Base-by-base conservation (phyloP, 306 rosid genomes). In the Cucumis melo region DNA sequence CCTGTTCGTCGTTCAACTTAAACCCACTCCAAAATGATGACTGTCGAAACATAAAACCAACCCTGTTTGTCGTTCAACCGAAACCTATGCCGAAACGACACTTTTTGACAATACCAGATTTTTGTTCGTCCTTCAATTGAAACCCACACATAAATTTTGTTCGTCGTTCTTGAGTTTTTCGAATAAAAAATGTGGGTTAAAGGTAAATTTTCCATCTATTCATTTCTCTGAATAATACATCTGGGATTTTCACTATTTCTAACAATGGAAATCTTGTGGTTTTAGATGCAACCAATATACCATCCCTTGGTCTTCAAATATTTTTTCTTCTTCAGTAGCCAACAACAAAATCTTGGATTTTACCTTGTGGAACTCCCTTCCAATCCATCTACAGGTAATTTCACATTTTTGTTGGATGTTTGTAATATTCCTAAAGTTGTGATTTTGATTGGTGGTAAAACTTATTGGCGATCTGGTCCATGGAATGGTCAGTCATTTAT, bases 261-360 rank as follows among this genome's bases (percentile, higher is more conserved):
- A 10, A 75, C 5, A 42, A 80, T 53, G 83, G 83, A 7, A 14
- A 75, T 54, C 72, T 80, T 1, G 83, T 75, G 3, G 51, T 80
- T 2, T 57, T 86, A 41, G 68, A 88, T 53, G 67, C 85, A 10
- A 5, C 2, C 20, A 32, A 80, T 54, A n/a, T n/a, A 39, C 32
- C 66, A 27, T 27, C 53, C 77, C 11, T 5, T 66, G 89, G 89
- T 85, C 86, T 54, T 53, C 89, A 7, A 64, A 64, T 38, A 21
- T 64, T 17, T 77, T n/a, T n/a, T 6, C 56, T 14, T 19, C 38
- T 58, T 46, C 51, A 9, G 15, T 13, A 11, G 4, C n/a, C 17
- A 6, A 8, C n/a, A 87, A 80, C 73, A 54, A 73, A 1, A 81
- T 23, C 17, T 19, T 41, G 1, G 27, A 2, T 2, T 0, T 50